phyloP scores from a whole-genome alignment of 306 rosid species.

The Amphicarpaea edgeworthii region DNA sequence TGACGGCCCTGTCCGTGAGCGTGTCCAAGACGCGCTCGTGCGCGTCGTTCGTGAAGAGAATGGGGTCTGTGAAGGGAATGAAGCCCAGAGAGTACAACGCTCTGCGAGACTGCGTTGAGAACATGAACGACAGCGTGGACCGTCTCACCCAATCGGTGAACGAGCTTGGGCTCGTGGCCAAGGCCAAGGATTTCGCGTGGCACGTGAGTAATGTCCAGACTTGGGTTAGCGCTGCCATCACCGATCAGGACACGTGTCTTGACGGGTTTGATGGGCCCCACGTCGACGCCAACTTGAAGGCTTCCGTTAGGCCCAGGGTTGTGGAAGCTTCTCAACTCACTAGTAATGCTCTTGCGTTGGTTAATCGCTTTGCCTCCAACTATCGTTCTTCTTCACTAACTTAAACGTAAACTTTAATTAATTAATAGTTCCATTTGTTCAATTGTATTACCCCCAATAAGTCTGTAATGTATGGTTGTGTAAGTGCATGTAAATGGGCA shows the following conservation, averaged over 20 bases:
- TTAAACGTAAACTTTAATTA: not conserved
- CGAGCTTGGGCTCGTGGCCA: constrained; percentile 54
- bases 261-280: constrained; percentile 56
- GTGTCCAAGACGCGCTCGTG: constrained; percentile 50
- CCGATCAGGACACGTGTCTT: constrained; percentile 73
- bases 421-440: not conserved
- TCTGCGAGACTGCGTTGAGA: constrained; percentile 70
- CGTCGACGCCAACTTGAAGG: constrained; percentile 55
- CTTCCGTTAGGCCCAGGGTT: constrained; percentile 49
- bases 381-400: constrained; percentile 18
- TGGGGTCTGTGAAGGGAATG: constrained; percentile 40
- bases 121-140: constrained; percentile 67
- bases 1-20: constrained; percentile 63
- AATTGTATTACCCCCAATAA: not conserved
- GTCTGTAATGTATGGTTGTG: no score
- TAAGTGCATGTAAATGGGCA: no score
- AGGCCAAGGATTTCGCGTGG: constrained; percentile 54
- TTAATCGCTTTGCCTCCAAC: constrained; percentile 63
- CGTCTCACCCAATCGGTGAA: constrained; percentile 54
- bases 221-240: constrained; percentile 86
- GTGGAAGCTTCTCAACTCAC: constrained; percentile 65
- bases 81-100: constrained; percentile 54
- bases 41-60: constrained; percentile 47
- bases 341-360: constrained; percentile 78
- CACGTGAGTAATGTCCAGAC: constrained; percentile 78